Conservation (phyloP, 768 basidiomycete species). For the Infundibulicybe gibba region DNA sequence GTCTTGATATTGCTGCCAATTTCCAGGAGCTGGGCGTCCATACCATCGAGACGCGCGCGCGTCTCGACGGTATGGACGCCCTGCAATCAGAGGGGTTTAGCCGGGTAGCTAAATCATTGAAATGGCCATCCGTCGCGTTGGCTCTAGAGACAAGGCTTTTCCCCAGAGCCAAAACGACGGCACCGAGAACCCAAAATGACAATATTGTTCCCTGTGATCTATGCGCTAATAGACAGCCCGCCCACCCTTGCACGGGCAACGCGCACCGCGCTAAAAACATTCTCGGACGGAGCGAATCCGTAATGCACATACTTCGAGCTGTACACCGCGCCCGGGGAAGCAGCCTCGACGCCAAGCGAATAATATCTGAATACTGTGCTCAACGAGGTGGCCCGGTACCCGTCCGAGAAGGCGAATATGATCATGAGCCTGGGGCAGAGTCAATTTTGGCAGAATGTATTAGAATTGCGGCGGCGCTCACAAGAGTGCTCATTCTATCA, state of each 20-base stretch:
- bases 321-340: conserved; percentile 73
- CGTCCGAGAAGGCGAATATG: conserved; percentile 46
- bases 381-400: conserved; percentile 58
- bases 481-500: too few species aligned
- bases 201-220: conserved; percentile 80
- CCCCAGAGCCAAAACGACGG: too few species aligned
- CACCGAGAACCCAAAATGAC: too few species aligned
- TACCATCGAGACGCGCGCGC: too few species aligned
- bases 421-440: conserved; percentile 70
- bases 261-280: conserved; percentile 59
- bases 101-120: too few species aligned
- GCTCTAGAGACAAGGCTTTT: too few species aligned
- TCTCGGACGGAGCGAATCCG: conserved; percentile 45
- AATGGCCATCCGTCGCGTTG: too few species aligned
- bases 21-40: too few species aligned
- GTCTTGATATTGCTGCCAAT: too few species aligned
- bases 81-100: too few species aligned
- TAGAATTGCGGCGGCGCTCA: conserved; percentile 50
- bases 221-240: conserved; percentile 67
- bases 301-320: conserved; percentile 77
- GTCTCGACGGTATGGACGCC: too few species aligned
- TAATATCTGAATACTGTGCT: conserved; percentile 67
- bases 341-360: conserved; percentile 50
- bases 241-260: conserved; percentile 51
- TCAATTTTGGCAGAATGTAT: conserved; percentile 53